These are phyloP conservation scores for Rhizopus sp. DNA, from an alignment of 371 early-diverging fungal species.

Conservation along the genomic window DNA sequence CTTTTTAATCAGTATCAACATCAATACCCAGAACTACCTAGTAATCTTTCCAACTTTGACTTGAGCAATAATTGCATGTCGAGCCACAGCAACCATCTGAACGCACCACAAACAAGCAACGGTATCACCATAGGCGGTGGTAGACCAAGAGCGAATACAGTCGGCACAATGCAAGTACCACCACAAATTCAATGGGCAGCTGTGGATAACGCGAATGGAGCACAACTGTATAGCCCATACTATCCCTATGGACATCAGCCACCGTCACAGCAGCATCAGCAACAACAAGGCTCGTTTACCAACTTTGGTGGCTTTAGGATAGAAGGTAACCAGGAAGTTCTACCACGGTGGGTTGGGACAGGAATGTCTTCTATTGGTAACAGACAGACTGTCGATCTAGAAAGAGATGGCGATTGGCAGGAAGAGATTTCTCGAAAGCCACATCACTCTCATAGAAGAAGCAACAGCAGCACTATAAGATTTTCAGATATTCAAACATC, in stretches of 20 bases:
- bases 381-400: slow-evolving; percentile 24
- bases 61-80: slow-evolving; percentile 7
- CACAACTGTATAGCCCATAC: slow-evolving; percentile 21
- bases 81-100: background rate
- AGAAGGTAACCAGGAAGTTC: background rate
- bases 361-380: background rate
- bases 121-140: slow-evolving; percentile 10
- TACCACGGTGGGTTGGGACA: slow-evolving; percentile 18
- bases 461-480: slow-evolving; percentile 32
- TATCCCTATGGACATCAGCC: slow-evolving; percentile 18
- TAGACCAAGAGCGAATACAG: slow-evolving; percentile 47
- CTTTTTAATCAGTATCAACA: background rate
- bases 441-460: slow-evolving; percentile 29
- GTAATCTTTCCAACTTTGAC: slow-evolving; percentile 1
- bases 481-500: slow-evolving; percentile 26
- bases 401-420: slow-evolving; percentile 33
- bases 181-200: slow-evolving; percentile 40
- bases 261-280: slow-evolving; percentile 7
- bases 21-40: slow-evolving; percentile 3
- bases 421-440: slow-evolving; percentile 11
- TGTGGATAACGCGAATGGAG: slow-evolving; percentile 16
- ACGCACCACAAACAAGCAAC: slow-evolving; percentile 9
- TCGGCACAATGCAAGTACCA: slow-evolving; percentile 44
- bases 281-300: slow-evolving; percentile 1
- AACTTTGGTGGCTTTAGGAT: slow-evolving; percentile 1